phyloP scores from a whole-genome alignment of 306 rosid species.

The Cucurbita ficifolia region DNA sequence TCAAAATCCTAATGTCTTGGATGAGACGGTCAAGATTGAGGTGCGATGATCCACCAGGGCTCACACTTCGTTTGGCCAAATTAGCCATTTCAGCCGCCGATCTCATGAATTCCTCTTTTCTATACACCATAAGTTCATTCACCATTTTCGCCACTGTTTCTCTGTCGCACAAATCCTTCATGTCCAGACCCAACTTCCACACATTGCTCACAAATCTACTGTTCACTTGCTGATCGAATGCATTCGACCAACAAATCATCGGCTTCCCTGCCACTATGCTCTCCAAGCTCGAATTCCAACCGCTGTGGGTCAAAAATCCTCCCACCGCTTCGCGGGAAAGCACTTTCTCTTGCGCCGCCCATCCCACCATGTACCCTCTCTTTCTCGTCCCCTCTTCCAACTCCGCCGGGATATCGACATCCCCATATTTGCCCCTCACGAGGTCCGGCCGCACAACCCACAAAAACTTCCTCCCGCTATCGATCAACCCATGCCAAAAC shows the following conservation, averaged over 20 bases:
- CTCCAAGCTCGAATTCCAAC: constrained; percentile 15
- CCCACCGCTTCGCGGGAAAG: constrained; percentile 28
- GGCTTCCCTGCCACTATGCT: constrained; percentile 14
- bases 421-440: background rate
- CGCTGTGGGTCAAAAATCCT: constrained; percentile 36
- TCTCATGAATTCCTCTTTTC: constrained; percentile 12
- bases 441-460: constrained; percentile 36
- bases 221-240: constrained; percentile 14
- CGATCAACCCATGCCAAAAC: constrained; percentile 44
- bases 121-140: constrained; percentile 12
- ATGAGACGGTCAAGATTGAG: constrained; percentile 12
- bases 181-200: constrained; percentile 25
- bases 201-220: constrained; percentile 18
- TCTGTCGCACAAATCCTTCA: constrained; percentile 20
- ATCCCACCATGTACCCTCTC: constrained; percentile 23
- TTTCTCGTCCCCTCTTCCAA: constrained; percentile 21
- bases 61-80: constrained; percentile 9
- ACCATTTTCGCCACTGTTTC: constrained; percentile 9
- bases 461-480: constrained; percentile 24
- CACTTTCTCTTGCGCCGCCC: constrained; percentile 54
- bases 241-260: constrained; percentile 21
- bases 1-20: background rate
- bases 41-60: constrained; percentile 14
- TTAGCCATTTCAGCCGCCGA: constrained; percentile 4
- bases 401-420: constrained; percentile 1